Conservation (phyloP, 2,329 filamentous ascomycete species). For the Calonectria pseudoreteaudii region DNA sequence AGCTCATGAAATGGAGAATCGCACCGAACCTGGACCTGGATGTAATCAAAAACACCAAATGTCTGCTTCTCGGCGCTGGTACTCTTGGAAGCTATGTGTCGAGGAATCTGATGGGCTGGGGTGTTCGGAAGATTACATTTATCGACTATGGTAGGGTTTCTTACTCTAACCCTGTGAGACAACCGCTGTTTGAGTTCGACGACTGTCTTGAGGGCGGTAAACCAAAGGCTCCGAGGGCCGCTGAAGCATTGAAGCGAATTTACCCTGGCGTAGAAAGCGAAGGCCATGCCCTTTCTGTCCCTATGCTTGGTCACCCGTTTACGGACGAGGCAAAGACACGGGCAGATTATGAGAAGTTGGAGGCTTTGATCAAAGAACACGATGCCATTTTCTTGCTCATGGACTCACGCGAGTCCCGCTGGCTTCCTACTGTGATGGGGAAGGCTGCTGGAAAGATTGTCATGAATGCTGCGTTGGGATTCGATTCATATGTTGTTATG, state of each 20-base stretch:
- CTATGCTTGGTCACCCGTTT: conserved; percentile 95
- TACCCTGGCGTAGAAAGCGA: conserved; percentile 89
- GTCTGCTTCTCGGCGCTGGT: conserved; percentile 89
- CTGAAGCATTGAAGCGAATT: conserved; percentile 83
- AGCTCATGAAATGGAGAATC: conserved; percentile 99
- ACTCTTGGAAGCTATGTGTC: conserved; percentile 96
- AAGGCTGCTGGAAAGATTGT: conserved; percentile 95
- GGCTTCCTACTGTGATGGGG: conserved; percentile 96
- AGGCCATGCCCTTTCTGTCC: conserved; percentile 86
- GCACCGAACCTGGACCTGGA: conserved; percentile 90
- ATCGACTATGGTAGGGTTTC: conserved; percentile 94
- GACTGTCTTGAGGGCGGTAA: conserved; percentile 90
- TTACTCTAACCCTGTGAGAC: conserved; percentile 95
- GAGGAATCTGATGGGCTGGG: conserved; percentile 93
- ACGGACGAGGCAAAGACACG: conserved; percentile 77
- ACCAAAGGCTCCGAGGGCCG: conserved; percentile 84
- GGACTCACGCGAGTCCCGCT: conserved; percentile 94
- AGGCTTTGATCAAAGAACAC: conserved; percentile 82
- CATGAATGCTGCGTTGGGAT: conserved; percentile 95
- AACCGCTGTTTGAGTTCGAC: conserved; percentile 90
- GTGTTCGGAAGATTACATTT: conserved; percentile 94
- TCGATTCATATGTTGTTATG: conserved; percentile 98
- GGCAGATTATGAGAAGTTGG: conserved; percentile 80
- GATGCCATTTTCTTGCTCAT: conserved; percentile 97
- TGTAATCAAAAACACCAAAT: conserved; percentile 88